phyloP scores from a whole-genome alignment of 805 yeast species.

The Wickerhamomyces pijperi region DNA sequence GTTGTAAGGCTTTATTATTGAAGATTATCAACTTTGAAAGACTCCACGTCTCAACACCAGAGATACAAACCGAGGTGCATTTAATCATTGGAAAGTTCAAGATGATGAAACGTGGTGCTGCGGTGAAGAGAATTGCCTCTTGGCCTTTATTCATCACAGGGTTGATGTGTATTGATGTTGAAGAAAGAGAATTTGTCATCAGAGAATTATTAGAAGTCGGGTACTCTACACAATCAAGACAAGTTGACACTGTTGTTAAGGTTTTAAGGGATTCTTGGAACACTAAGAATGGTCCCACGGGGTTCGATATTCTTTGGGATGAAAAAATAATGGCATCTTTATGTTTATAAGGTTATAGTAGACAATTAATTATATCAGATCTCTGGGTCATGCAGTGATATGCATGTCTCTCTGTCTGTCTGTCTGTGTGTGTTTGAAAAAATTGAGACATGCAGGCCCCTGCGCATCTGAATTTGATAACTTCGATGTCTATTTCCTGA shows the following conservation, averaged over 20 bases:
- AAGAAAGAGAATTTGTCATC: conserved; percentile 6
- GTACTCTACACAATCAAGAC: conserved; percentile 7
- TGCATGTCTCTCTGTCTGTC: too few species aligned
- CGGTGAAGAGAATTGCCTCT: conserved; percentile 5
- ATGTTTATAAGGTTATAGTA: too few species aligned
- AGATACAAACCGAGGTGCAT: conserved; percentile 8
- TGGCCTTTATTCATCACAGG: conserved; percentile 14
- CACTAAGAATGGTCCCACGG: neutral
- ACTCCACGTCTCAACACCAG: conserved; percentile 1
- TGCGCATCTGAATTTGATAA: too few species aligned
- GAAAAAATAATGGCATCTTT: neutral
- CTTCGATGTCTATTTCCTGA: too few species aligned
- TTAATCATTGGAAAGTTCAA: conserved; percentile 2
- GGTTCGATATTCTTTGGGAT: neutral
- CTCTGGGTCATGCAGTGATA: too few species aligned
- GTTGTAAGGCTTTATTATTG: conserved; percentile 9
- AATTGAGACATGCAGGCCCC: too few species aligned
- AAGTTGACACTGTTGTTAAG: conserved; percentile 7
- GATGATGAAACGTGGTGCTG: conserved; percentile 3
- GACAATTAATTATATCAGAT: too few species aligned
- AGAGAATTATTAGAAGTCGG: conserved; percentile 6
- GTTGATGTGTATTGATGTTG: conserved; percentile 2
- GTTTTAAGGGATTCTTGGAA: conserved; percentile 13
- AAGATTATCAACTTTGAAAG: conserved; percentile 6
- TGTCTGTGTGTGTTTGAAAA: too few species aligned